phyloP scores from a whole-genome alignment of 768 basidiomycete genomes.

The Tulasnella sp. region DNA sequence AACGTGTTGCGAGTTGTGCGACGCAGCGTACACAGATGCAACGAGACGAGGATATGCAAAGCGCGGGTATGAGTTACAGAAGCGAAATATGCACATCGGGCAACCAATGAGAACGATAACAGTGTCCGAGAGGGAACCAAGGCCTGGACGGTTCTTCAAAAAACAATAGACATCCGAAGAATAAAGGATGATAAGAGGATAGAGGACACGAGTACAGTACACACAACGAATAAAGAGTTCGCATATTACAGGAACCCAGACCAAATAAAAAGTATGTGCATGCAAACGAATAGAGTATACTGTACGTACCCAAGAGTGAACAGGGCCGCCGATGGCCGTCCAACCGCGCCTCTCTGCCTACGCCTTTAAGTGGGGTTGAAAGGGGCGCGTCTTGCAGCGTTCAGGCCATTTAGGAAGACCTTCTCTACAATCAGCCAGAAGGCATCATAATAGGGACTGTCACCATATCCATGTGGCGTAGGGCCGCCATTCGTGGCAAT shows the following conservation, averaged over 20 bases:
- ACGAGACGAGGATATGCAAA: background rate
- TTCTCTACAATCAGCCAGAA: conserved; percentile 4
- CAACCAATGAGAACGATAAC: background rate
- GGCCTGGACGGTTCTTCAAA: background rate
- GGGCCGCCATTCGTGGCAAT: background rate
- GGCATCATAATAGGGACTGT: background rate
- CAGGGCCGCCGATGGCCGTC: background rate
- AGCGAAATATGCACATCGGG: background rate
- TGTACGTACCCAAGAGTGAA: background rate
- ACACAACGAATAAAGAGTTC: background rate
- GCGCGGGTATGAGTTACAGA: background rate
- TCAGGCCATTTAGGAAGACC: conserved; percentile 2
- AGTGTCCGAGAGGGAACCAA: background rate
- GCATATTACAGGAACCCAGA: background rate
- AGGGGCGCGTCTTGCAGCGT: background rate
- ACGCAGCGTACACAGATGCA: background rate
- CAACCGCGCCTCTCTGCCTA: background rate
- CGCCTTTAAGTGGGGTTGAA: background rate
- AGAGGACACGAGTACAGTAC: background rate
- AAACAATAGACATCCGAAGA: background rate
- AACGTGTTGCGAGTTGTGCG: background rate
- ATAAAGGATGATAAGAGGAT: background rate
- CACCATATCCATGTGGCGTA: background rate
- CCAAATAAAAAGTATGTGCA: background rate
- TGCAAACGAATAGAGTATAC: background rate